These are phyloP conservation scores for Chlorella variabilis DNA, from an alignment of 163 green algal species.

Conservation along the genomic window DNA sequence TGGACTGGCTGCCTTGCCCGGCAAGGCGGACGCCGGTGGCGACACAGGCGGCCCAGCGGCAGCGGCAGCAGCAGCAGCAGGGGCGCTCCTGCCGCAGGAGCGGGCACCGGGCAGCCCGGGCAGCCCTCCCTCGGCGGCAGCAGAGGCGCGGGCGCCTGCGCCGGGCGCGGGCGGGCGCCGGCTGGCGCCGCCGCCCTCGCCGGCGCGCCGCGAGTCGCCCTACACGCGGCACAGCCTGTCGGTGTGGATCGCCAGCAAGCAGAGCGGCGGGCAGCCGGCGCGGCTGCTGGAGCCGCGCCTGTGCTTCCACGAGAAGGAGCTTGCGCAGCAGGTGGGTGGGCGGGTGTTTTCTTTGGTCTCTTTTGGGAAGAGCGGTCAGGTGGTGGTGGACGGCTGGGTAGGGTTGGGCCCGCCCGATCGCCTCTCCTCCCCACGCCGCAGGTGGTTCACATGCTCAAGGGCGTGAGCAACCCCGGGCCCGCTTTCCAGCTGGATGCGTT, in stretches of 20 bases:
- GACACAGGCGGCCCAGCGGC: neutral
- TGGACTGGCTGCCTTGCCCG: neutral
- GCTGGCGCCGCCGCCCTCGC: neutral
- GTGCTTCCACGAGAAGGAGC: conserved; percentile 34
- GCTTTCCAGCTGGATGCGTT: conserved; percentile 41
- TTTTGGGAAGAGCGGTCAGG: no score
- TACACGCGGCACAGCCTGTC: conserved; percentile 31
- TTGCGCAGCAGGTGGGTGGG: conserved; percentile 36
- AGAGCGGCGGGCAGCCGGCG: conserved; percentile 33
- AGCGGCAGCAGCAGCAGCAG: neutral
- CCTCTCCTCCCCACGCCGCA: no score
- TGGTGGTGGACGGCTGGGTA: no score
- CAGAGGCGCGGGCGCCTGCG: no score
- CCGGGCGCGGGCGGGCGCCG: neutral
- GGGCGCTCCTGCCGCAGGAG: neutral
- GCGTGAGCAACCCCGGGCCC: conserved; percentile 27
- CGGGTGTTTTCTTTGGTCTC: neutral
- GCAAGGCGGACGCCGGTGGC: no score
- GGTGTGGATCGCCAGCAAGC: conserved; percentile 41
- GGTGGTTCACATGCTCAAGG: conserved; percentile 48
- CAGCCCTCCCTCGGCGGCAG: neutral
- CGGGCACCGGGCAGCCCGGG: neutral
- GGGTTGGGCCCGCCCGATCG: no score
- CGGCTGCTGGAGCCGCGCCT: conserved; percentile 29
- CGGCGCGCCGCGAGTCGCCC: neutral